Evolutionary conservation across 371 early-diverging fungal genomes (phyloP), one percentile per base, ranked within the genome.

Genomic region (Mucor circinelloides): DNA sequence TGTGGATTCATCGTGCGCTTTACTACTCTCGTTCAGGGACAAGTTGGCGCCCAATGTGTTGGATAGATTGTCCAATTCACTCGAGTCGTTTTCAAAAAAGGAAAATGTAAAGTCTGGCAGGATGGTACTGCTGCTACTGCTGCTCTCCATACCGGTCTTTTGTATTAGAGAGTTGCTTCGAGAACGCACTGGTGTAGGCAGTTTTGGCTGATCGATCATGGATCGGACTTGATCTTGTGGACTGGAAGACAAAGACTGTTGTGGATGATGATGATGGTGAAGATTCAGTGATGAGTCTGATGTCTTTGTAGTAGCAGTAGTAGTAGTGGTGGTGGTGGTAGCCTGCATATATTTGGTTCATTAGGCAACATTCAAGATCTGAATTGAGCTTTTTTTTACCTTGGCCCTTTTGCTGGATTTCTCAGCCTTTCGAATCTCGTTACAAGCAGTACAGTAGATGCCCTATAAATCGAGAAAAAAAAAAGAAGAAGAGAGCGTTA

Each of bases 401-500:
- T 71, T 70, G 19, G 64, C 63, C 59, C 70, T 71, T 73, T 73
- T 60, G 57, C 64, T 44, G 62, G 67, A n/a, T 66, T 65, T 61
- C 64, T 77, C 72, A 54, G 68, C 63, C 67, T 74, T 79, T 12
- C 79, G 60, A 63, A 61, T 40, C 32, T 83, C 76, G 69, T 83
- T 71, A 30, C 84, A 83, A 59, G 64, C 55, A 40, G 78, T 78
- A 64, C 84, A 83, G 60, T 77, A 80, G 31, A 83, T 77, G 12
- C 83, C 83, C 83, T 83, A 64, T 50, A 28, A 38, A 23, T 48
- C 6, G 17, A 31, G 36, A 58, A 36, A 5, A 38, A 36, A 23
- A 58, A 27, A 25, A 31, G 9, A 34, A 61, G 19, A 17, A 36
- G 1, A 25, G 17, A 44, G 34, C 5, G 32, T 63, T 15, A 65